Evolutionary conservation across 495 filamentous ascomycete species (phyloP).

Genomic region (Endocarpon pusillum): DNA sequence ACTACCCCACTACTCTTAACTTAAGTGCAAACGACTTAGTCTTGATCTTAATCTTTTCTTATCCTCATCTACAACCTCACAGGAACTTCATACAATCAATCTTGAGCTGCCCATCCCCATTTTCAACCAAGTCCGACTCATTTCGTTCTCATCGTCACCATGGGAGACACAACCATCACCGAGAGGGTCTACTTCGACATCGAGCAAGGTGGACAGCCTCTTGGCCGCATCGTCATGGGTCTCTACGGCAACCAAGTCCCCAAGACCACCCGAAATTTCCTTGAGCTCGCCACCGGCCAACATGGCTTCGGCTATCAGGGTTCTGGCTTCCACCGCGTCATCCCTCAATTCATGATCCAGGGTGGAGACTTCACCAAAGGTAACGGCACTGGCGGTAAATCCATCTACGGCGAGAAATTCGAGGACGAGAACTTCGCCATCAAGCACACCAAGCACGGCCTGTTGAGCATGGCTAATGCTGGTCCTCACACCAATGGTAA

Average conservation of each 20-base stretch:
- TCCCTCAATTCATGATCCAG: constrained; percentile 98
- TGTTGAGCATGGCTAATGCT: constrained; percentile 69
- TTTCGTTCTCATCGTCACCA: too few species aligned
- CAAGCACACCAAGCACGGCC: constrained; percentile 55
- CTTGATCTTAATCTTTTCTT: too few species aligned
- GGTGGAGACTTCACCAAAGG: constrained; percentile 96
- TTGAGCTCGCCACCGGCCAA: constrained; percentile 90
- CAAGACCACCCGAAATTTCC: constrained; percentile 95
- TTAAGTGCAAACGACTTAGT: too few species aligned
- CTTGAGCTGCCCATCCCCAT: too few species aligned
- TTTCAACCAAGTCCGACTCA: too few species aligned
- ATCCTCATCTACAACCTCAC: too few species aligned
- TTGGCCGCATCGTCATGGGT: constrained; percentile 82
- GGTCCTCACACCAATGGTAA: constrained; percentile 59
- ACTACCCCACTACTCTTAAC: too few species aligned
- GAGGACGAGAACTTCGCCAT: constrained; percentile 99
- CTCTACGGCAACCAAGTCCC: constrained; percentile 98
- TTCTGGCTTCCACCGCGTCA: constrained; percentile 94
- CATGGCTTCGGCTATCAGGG: constrained; percentile 94
- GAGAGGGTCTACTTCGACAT: constrained; percentile 96
- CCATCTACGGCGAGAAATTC: constrained; percentile 92
- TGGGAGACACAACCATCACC: constrained; percentile 93
- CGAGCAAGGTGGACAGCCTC: constrained; percentile 64
- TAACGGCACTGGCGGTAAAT: constrained; percentile 95
- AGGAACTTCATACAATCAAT: too few species aligned